Evolutionary conservation across 129 eudicot species (phyloP), one percentile per base, ranked within the genome.

Genomic region (Rutidosis leptorrhynchoides): DNA sequence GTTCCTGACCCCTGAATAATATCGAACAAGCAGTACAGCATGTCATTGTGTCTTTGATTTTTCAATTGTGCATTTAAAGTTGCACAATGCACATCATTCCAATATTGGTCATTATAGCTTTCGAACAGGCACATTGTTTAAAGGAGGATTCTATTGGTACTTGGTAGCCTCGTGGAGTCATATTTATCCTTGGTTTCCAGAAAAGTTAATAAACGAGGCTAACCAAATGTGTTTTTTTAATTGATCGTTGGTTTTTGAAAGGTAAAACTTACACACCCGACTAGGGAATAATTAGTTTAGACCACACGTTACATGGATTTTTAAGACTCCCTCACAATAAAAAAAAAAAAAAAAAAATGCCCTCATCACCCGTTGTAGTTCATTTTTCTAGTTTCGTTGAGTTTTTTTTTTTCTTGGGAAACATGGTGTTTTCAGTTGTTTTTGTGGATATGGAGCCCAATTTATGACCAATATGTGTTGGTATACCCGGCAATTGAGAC

Each of bases 1-100:
- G 57, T 62, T 52, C 5, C 45, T 62, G 57, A 62, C 54, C 54
- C 19, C 8, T 14, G 40, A 22, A 70, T 55, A 32, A 12, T 26
- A 20, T 65, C 45, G 49, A 26, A 4, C 22, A 11, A 67, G 52
- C 72, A 52, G 33, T 51, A 49, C 21, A 53, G 51, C 60, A 49
- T 29, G 40, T 23, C 24, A 16, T 48, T 61, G 40, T 28, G 32
- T 61, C 24, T 61, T 32, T 16, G 19, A 49, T 53, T 48, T 49
- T 10, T 49, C 8, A 7, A 52, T 22, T 12, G 10, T 32, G 20
- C 24, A 48, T 62, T 71, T 25, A 1, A 45, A 48, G 26, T 15
- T 30, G 68, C 48, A 0, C n/a, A n/a, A 7, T 30, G 68, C 48
- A 58, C 32, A 59, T 70, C 20, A 16, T 6, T 54, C 53, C 20